phyloP scores from a whole-genome alignment of 2,329 filamentous ascomycete species.

The Hypoxylon sp. region DNA sequence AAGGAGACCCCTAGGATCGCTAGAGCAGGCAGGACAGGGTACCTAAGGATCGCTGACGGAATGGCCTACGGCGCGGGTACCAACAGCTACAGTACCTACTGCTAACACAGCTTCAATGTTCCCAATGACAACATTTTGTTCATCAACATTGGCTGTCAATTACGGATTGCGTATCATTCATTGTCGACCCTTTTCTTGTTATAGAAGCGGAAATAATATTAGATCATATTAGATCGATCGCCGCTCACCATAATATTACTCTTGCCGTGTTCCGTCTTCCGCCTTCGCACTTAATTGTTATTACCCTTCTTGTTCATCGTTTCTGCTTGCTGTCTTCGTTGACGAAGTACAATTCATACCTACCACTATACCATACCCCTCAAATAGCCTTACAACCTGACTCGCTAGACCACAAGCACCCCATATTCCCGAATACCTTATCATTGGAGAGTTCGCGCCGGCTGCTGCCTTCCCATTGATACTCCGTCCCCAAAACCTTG shows the following conservation, averaged over 20 bases:
- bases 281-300: constrained; percentile 5
- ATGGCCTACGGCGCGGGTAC: constrained; percentile 21
- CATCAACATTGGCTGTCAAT: constrained; percentile 15
- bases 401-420: constrained; percentile 21
- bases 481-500: constrained; percentile 12
- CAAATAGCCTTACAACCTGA: constrained; percentile 10
- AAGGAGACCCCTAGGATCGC: constrained; percentile 13
- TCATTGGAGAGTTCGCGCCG: constrained; percentile 29
- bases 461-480: constrained; percentile 25
- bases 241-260: constrained; percentile 12
- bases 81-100: constrained; percentile 12
- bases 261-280: constrained; percentile 2
- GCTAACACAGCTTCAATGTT: background rate
- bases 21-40: constrained; percentile 11
- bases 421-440: constrained; percentile 20
- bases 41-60: constrained; percentile 19
- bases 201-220: constrained; percentile 8
- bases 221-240: constrained; percentile 2
- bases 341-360: constrained; percentile 31
- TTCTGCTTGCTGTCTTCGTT: constrained; percentile 33
- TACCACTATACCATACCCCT: constrained; percentile 5
- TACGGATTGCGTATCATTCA: constrained; percentile 31
- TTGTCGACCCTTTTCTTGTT: constrained; percentile 13
- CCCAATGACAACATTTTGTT: constrained; percentile 29
- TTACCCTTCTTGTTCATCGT: constrained; percentile 2